Evolutionary conservation across 116 monocot species (phyloP), one percentile per base, ranked within the genome.

Genomic region (Cymodocea nodosa): DNA sequence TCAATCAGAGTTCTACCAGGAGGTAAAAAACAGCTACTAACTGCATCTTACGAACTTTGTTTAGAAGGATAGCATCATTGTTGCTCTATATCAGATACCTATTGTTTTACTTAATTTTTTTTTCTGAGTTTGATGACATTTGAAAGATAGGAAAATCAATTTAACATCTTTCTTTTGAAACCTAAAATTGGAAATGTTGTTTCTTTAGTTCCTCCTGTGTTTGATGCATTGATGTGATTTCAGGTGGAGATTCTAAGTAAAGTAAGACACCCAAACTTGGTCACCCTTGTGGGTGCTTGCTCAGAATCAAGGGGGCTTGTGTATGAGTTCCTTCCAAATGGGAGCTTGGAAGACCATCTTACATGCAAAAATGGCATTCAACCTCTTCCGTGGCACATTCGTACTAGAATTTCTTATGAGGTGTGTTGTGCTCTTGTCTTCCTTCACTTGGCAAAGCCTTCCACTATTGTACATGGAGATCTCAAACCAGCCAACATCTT

Each of bases 401-500:
- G 90, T 6, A 79, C 52, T 13, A 71, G 73, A 4, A 83, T 90
- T 23, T 77, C 75, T 17, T 51, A 79, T 17, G 86, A 90, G 40
- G 81, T 90, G 15, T 86, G 86, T 67, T 78, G 85, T 54, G 84
- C 87, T 16, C 74, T 92, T 16, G 77, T 85, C 58, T 87, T 85
- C 70, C 84, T 92, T 49, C 92, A 87, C 64, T 78, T 83, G 0
- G 74, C 64, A 36, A 76, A 83, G 57, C 85, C 85, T 34, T 75
- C 76, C 16, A 70, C 50, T 24, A 66, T 91, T 1, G 82, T 91
- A 48, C 92, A 93, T 53, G 89, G 93, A 5, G 89, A 93, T 68
- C 78, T 93, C 1, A 93, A 83, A 61, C 89, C 93, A 2, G 73
- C 79, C 15, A 93, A 93, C 70, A 88, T 93, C 59, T 81, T 93